Conservation (phyloP, 768 basidiomycete species). For the Boletellus ananiceps region DNA sequence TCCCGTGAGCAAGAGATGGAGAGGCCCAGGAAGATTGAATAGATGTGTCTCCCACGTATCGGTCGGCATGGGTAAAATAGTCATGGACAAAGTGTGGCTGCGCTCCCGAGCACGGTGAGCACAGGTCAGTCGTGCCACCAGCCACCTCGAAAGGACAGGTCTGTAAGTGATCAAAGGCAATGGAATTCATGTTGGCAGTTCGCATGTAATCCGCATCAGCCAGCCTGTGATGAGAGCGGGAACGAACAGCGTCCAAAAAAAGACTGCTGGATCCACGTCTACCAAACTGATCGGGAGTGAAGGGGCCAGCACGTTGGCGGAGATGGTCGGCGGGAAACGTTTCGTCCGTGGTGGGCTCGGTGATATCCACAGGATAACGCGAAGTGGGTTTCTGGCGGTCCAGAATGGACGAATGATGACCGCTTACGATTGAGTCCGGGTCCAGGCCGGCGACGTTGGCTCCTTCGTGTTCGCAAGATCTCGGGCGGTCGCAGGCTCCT, state of each 20-base stretch:
- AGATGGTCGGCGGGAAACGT: slow-evolving; percentile 11
- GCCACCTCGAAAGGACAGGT: slow-evolving; percentile 19
- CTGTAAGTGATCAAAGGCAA: slow-evolving; percentile 22
- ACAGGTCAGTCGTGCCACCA: slow-evolving; percentile 25
- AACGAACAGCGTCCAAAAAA: slow-evolving; percentile 36
- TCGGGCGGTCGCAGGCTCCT: slow-evolving; percentile 15
- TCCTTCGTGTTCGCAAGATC: slow-evolving; percentile 21
- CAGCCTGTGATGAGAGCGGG: slow-evolving; percentile 23
- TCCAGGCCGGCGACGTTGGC: slow-evolving; percentile 8
- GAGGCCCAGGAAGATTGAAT: slow-evolving; percentile 27
- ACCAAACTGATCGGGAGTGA: slow-evolving; percentile 22
- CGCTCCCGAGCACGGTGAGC: slow-evolving; percentile 16
- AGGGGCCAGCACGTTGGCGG: slow-evolving; percentile 10
- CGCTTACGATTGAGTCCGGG: slow-evolving; percentile 7
- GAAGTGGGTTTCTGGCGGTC: slow-evolving; percentile 18
- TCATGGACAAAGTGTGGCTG: slow-evolving; percentile 25
- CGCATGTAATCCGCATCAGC: slow-evolving; percentile 20
- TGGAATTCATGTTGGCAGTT: slow-evolving; percentile 18
- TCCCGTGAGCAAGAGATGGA: slow-evolving; percentile 22
- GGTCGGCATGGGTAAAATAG: slow-evolving; percentile 27
- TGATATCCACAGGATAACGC: slow-evolving; percentile 15
- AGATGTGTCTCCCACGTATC: slow-evolving; percentile 17
- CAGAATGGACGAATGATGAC: slow-evolving; percentile 9
- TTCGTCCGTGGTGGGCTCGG: slow-evolving; percentile 14
- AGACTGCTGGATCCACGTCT: slow-evolving; percentile 36